phyloP scores from a whole-genome alignment of 2,329 filamentous ascomycete genomes.

The Emmonsiellopsis sp. region DNA sequence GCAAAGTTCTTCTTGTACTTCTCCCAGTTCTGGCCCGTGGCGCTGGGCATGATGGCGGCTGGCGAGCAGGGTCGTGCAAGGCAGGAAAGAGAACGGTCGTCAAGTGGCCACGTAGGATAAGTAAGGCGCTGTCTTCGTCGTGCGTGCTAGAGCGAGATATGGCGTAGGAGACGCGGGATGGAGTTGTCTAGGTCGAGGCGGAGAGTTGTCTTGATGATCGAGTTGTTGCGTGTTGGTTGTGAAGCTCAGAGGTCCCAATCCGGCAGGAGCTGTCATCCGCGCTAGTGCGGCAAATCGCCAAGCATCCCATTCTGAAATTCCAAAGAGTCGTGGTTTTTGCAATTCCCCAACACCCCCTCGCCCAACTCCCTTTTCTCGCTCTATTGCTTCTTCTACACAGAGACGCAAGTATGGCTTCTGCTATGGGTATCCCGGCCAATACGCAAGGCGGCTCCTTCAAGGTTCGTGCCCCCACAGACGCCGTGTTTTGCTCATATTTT shows the following conservation, averaged over 20 bases:
- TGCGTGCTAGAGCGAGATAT: neutral
- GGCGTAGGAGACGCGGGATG: neutral
- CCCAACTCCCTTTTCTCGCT: conserved; percentile 14
- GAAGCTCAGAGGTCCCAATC: neutral
- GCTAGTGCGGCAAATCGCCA: conserved; percentile 3
- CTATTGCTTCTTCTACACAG: conserved; percentile 16
- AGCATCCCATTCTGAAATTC: conserved; percentile 3
- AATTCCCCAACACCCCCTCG: conserved; percentile 14
- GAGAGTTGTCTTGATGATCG: neutral
- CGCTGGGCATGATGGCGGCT: conserved; percentile 66
- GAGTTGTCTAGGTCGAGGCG: neutral
- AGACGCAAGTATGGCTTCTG: conserved; percentile 40
- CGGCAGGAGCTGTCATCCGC: conserved; percentile 1
- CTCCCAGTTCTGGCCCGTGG: conserved; percentile 91
- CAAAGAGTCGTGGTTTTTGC: neutral
- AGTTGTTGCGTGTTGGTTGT: neutral
- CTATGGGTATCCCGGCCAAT: conserved; percentile 36
- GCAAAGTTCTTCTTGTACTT: conserved; percentile 97
- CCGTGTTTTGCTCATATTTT: conserved; percentile 10
- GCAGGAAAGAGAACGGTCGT: neutral
- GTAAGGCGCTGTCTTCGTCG: neutral
- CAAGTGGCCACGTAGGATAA: neutral
- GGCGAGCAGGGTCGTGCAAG: conserved; percentile 14
- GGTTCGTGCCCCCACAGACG: conserved; percentile 28
- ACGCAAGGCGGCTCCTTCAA: conserved; percentile 59